Conservation (phyloP, 2,329 filamentous ascomycete genomes). For the Camillea tinctor region DNA sequence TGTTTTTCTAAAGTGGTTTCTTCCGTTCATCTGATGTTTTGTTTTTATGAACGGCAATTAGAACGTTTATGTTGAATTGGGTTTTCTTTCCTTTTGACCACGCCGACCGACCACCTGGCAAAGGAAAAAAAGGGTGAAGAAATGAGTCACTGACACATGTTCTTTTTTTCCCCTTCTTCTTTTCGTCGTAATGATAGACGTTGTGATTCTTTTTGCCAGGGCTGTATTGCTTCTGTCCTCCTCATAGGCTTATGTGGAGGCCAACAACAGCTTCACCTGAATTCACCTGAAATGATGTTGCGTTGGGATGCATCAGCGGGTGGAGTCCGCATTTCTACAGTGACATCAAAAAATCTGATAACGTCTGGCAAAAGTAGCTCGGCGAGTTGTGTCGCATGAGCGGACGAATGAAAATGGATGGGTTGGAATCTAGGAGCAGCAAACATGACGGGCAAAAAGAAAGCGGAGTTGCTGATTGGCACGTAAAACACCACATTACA, state of each 20-base stretch:
- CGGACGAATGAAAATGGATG: constrained; percentile 24
- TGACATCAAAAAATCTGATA: constrained; percentile 14
- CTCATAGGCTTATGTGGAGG: constrained; percentile 7
- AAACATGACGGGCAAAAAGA: constrained; percentile 6
- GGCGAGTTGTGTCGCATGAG: constrained; percentile 24
- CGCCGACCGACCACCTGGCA: not conserved
- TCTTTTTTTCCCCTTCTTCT: too few relatives aligned
- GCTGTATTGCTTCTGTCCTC: not conserved
- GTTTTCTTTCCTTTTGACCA: too few relatives aligned
- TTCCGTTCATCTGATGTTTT: not conserved
- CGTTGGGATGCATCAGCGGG: constrained; percentile 10
- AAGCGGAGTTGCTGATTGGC: constrained; percentile 17
- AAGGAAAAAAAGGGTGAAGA: not conserved
- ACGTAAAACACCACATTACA: not conserved
- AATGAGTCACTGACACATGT: not conserved
- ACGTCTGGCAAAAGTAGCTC: constrained; percentile 18
- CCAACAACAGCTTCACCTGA: constrained; percentile 29
- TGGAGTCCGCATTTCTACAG: constrained; percentile 6
- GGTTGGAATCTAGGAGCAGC: not conserved
- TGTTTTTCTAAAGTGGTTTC: not conserved
- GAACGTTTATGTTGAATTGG: too few relatives aligned
- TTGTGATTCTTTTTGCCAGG: not conserved
- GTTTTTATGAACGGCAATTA: not conserved
- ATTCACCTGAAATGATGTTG: constrained; percentile 32
- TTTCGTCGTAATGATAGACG: not conserved